These are phyloP conservation scores for Singerocomus inundabilis DNA, from an alignment of 1,284 basidiomycete species.

Conservation along the genomic window DNA sequence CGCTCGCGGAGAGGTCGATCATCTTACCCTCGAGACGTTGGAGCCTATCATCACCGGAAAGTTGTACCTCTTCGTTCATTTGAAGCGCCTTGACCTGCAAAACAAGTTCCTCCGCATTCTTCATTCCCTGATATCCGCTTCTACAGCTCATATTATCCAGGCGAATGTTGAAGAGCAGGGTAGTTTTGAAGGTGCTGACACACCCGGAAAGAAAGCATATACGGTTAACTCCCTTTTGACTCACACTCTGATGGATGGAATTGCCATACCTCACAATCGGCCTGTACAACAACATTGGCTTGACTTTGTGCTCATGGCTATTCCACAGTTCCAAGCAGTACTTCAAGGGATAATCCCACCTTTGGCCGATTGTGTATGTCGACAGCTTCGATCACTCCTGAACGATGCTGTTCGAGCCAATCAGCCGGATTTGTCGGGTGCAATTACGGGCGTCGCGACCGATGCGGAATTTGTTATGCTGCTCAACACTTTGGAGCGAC, in stretches of 20 bases:
- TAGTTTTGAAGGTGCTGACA: constrained; percentile 28
- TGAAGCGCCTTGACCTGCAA: constrained; percentile 74
- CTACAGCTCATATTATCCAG: constrained; percentile 33
- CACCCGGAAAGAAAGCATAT: constrained; percentile 35
- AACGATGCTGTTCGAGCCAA: constrained; percentile 52
- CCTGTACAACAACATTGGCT: constrained; percentile 92
- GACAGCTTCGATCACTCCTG: constrained; percentile 64
- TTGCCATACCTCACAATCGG: constrained; percentile 67
- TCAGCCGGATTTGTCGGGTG: constrained; percentile 40
- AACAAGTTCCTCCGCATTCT: constrained; percentile 92
- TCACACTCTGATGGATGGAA: constrained; percentile 79
- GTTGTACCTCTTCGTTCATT: constrained; percentile 73
- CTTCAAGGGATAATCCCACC: constrained; percentile 71
- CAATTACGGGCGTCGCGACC: constrained; percentile 49
- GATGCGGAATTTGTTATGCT: constrained; percentile 86
- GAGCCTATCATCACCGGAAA: constrained; percentile 75
- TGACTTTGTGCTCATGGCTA: constrained; percentile 91
- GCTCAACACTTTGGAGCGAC: constrained; percentile 78
- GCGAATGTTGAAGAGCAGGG: constrained; percentile 30
- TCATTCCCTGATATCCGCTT: constrained; percentile 77
- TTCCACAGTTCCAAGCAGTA: constrained; percentile 77
- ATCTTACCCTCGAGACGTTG: constrained; percentile 56
- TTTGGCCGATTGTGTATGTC: constrained; percentile 79
- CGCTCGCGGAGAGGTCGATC: constrained; percentile 74
- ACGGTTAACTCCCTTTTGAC: constrained; percentile 69